Evolutionary conservation across 148 eudicot genomes (phyloP), one percentile per base, ranked within the genome.

Genomic region (Amaranthus hypochondriacus): DNA sequence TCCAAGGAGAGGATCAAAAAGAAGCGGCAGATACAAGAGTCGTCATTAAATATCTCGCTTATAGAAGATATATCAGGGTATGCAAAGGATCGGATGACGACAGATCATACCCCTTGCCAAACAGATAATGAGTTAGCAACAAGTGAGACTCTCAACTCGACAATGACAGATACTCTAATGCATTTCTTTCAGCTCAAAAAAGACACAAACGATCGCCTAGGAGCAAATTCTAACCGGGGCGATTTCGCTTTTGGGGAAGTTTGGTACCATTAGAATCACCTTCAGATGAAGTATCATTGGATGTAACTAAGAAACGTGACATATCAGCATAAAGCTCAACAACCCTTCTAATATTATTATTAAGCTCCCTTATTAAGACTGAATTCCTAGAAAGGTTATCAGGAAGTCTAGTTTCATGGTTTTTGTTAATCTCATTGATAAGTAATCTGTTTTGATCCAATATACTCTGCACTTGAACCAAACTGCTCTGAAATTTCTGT

Each of bases 381-480:
- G 90, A 96, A 84, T 92, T 92, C 62, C 90, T 78, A 75, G 85
- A 77, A 65, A 92, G 81, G 12, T 90, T 92, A 63, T 89, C 89
- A 3, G 98, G 93, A 54, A 90, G 81, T 54, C 90, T 84, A 3
- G 98, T 90, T 78, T 90, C 96, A 13, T 92, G 98, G 53, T 92
- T 92, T 76, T 90, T 96, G 77, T 92, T 92, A 67, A 92, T 92
- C 87, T 92, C 89, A 68, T 86, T 88, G 83, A 92, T 92, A 1
- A 92, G 80, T 70, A 89, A 69, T 80, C 96, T 83, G 82, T 92
- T 92, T 53, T 90, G 91, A 60, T 92, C 98, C 77, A 92, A 72
- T 60, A 92, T 88, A 72, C 80, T 82, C 75, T 92, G 98, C 1
- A 92, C 98, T 75, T 92, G 96, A 68, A 76, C 86, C 81, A 92